Conservation (phyloP, 495 filamentous ascomycete species). For the Emericellopsis terricola region DNA sequence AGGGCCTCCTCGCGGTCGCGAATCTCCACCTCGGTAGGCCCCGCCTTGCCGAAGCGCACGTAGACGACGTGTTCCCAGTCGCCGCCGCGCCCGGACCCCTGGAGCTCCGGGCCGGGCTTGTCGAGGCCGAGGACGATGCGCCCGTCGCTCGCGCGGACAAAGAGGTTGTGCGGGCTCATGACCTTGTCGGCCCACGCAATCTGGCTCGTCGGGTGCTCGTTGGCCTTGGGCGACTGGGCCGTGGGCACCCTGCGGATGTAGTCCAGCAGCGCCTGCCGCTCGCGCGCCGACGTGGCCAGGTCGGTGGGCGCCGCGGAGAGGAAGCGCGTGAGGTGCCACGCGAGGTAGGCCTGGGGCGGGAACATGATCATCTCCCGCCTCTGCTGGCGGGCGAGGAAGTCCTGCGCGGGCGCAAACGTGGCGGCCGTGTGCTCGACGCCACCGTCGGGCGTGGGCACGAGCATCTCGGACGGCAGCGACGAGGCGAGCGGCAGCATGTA, state of each 20-base stretch:
- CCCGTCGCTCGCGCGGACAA: slow-evolving; percentile 33
- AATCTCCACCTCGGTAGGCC: slow-evolving; percentile 35
- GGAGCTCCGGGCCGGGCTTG: slow-evolving; percentile 53
- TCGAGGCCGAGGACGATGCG: slow-evolving; percentile 48
- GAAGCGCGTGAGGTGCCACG: slow-evolving; percentile 46
- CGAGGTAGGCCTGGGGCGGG: slow-evolving; percentile 75
- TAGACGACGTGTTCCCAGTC: slow-evolving; percentile 58
- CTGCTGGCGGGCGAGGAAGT: slow-evolving; percentile 47
- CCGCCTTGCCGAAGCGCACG: slow-evolving; percentile 42
- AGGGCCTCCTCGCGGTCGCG: slow-evolving; percentile 32
- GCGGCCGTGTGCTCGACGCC: slow-evolving; percentile 74
- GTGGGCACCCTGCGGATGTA: slow-evolving; percentile 34
- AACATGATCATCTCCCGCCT: slow-evolving; percentile 62
- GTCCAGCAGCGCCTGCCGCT: slow-evolving; percentile 21
- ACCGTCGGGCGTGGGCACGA: slow-evolving; percentile 53
- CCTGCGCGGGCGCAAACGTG: slow-evolving; percentile 46
- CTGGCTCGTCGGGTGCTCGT: slow-evolving; percentile 17
- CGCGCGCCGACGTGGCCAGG: slow-evolving; percentile 28
- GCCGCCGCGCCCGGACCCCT: slow-evolving; percentile 40
- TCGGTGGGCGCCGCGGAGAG: slow-evolving; percentile 24
- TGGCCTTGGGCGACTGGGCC: slow-evolving; percentile 4
- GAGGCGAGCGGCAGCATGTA: slow-evolving; percentile 63
- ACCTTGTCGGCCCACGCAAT: slow-evolving; percentile 60
- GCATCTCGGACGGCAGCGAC: slow-evolving; percentile 16
- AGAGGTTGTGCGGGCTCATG: slow-evolving; percentile 49